Conservation (phyloP, 345 rosid genomes). For the Euphorbia lathyris region DNA sequence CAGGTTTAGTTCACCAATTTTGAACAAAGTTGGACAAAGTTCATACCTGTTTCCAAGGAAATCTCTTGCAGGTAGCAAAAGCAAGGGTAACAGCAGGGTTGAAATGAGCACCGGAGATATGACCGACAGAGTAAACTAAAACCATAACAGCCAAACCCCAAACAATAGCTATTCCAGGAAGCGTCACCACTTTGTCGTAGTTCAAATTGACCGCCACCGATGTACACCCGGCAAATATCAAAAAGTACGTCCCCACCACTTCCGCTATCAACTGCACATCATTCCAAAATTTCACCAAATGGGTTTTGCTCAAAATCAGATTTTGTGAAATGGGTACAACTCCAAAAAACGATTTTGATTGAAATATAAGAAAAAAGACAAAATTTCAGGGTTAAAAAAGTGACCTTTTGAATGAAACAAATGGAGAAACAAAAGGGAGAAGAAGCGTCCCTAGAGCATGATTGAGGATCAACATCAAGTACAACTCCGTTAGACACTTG, state of each 20-base stretch:
- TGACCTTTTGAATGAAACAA: slow-evolving; percentile 78
- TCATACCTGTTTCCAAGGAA: slow-evolving; percentile 73
- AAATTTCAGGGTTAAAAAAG: not conserved
- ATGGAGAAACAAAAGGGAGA: slow-evolving; percentile 47
- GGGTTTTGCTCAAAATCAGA: too few relatives aligned
- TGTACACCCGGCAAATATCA: slow-evolving; percentile 87
- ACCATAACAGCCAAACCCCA: slow-evolving; percentile 97
- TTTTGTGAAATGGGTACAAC: slow-evolving; percentile 1
- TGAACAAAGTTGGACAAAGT: not conserved
- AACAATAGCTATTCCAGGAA: slow-evolving; percentile 66
- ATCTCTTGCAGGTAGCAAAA: slow-evolving; percentile 73
- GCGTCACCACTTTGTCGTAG: slow-evolving; percentile 62
- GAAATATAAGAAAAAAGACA: not conserved
- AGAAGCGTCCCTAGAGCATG: slow-evolving; percentile 14
- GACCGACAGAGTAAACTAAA: slow-evolving; percentile 76
- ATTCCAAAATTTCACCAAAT: not conserved
- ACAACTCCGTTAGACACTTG: slow-evolving; percentile 30
- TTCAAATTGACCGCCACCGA: slow-evolving; percentile 68
- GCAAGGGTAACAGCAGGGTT: slow-evolving; percentile 96
- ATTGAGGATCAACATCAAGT: slow-evolving; percentile 34
- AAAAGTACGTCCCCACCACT: slow-evolving; percentile 73
- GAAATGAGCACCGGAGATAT: slow-evolving; percentile 96
- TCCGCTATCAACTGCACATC: slow-evolving; percentile 66
- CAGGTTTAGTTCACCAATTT: not conserved
- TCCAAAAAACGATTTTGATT: not conserved